Evolutionary conservation across 106 monocot species (phyloP), one percentile per base, ranked within the genome.

Genomic region (Hemerocallis citrina): DNA sequence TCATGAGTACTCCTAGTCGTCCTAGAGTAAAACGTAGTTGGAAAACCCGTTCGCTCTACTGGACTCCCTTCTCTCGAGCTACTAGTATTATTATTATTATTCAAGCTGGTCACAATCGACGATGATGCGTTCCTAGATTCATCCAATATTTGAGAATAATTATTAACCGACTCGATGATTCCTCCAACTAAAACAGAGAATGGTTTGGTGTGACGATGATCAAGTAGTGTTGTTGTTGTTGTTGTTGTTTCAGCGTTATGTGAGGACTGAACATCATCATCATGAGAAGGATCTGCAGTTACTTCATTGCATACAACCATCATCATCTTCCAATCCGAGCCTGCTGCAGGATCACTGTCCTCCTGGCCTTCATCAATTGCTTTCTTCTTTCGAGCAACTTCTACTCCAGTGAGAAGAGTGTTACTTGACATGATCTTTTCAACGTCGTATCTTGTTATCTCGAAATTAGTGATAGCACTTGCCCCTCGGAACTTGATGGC

Each of bases 401-500:
- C 77, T n/a, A 89, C 89, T 5, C 75, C 72, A 1, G 93, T 57
- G 5, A 94, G 82, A 25, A 94, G 64, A 13, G 82, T 80, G 22
- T 59, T 78, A 27, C 85, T 89, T 10, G 82, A 79, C 51, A 81
- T 79, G 58, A 94, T 94, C 46, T 69, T 85, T 23, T 89, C 89
- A 0, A 94, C 93, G 48, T 89, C 80, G 52, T 94, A 94, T 74
- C 85, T 68, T 5, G 81, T 85, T 40, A 94, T 94, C 47, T 94
- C 85, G 43, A 94, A 94, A 80, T 94, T 94, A 10, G 93, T 94
- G 6, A 94, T 89, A 0, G 89, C 89, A 33, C 73, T 94, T 37
- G 66, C 72, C 23, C 89, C 93, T 13, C 93, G 81, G 58, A 93
- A 93, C 67, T 93, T 93, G 16, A 93, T 93, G 2, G 93, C 93